These are phyloP conservation scores for Emergomyces pasteurianus DNA, from an alignment of 2,329 filamentous ascomycete species.

Conservation along the genomic window DNA sequence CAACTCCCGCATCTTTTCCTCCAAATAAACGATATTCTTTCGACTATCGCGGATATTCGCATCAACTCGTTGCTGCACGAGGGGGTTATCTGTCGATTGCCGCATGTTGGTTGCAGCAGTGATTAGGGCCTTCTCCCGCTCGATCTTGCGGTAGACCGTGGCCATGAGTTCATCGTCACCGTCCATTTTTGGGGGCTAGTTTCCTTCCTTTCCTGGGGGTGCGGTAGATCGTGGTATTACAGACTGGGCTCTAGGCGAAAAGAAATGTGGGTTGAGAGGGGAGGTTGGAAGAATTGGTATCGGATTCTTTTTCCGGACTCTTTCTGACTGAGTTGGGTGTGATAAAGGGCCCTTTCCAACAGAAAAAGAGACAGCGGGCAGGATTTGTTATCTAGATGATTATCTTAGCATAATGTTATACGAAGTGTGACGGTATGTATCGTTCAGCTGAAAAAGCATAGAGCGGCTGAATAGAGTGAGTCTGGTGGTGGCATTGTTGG, in stretches of 20 bases:
- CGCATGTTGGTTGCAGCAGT: conserved; percentile 90
- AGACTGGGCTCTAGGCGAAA: not conserved
- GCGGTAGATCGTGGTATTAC: not conserved
- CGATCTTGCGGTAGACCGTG: conserved; percentile 92
- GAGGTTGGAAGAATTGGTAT: not conserved
- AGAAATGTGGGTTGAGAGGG: not conserved
- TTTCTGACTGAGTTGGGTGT: not conserved
- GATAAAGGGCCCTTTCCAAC: not conserved
- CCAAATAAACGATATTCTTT: conserved; percentile 89
- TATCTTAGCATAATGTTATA: not conserved
- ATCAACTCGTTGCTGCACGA: conserved; percentile 80
- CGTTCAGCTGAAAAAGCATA: not conserved
- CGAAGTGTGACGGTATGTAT: not conserved
- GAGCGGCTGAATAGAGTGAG: not conserved
- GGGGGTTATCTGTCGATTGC: conserved; percentile 86
- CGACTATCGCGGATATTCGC: conserved; percentile 88
- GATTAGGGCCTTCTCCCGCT: conserved; percentile 91
- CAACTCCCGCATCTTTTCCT: conserved; percentile 80
- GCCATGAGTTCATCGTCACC: conserved; percentile 53
- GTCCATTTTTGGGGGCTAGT: conserved; percentile 34
- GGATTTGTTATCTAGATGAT: not conserved
- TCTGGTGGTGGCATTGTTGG: not conserved
- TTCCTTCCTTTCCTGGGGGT: not conserved
- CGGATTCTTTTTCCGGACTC: not conserved
- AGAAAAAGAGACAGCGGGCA: not conserved